Evolutionary conservation across 805 yeast species (phyloP), one percentile per base, ranked within the genome.

Genomic region (Starmerella davenportii): DNA sequence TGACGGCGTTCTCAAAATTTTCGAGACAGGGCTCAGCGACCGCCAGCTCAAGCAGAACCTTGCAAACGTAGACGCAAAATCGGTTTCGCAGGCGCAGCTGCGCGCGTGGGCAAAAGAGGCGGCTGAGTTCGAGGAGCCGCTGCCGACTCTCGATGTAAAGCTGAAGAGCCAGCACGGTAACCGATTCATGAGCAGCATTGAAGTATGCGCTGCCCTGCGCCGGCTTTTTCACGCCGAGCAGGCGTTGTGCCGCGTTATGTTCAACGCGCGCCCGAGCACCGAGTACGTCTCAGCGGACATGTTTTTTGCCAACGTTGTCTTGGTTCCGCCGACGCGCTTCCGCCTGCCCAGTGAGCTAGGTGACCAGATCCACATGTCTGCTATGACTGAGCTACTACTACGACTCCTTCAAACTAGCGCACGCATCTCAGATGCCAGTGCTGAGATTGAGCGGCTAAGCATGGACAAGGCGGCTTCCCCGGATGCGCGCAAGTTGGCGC

Each of bases 261-360:
- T 87, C 72, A 81, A 81, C 53, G 70, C 92, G 15, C 70, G 82
- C 59, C 94, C 95, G 19, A 54, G 63, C 19, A 64, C 58, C 40
- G 63, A 65, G 27, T 53, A 56, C 20, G 64, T 66, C 8, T 52
- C 61, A 3, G 78, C 94, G 16, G 95, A 87, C 53, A 69, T 81
- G 67, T 90, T 92, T 58, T 92, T 90, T 64, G 68, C 82, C 50
- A 85, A 81, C 49, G 75, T 82, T 4, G 63, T 90, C 42, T 76
- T 84, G 30, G 96, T 92, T 30, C 98, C 99, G 28, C 85, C 98
- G 37, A 92, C 96, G 2, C 70, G 96, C 58, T 90, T 90, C 66
- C 72, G 99, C 58, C 68, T 85, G 49, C 98, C 99, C n/a, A 77
- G 93, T 14, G 85, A 85, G 59, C 66, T 90, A 42, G 98, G 98